A percentile compares a stretch with the other conserved stretches of the same genome.
These are phyloP conservation scores for Puccinia novopanici DNA, from an alignment of 1,284 basidiomycete genomes.

Conservation along the genomic window DNA sequence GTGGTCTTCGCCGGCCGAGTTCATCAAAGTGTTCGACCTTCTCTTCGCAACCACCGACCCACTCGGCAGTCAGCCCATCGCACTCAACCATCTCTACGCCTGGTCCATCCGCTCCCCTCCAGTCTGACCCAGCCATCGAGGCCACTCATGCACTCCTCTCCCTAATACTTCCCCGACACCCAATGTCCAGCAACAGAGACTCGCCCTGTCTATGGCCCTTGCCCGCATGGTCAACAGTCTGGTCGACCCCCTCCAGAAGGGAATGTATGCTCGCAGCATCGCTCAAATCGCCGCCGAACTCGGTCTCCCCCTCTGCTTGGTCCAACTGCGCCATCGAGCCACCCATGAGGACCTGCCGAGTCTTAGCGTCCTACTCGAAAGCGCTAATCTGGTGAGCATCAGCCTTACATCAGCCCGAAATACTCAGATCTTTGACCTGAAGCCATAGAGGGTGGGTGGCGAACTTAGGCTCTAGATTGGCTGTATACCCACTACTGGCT, in stretches of 20 bases:
- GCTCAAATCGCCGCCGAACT: constrained; percentile 82
- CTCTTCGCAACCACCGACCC: constrained; percentile 64
- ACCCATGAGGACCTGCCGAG: constrained; percentile 95
- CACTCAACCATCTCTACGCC: constrained; percentile 26
- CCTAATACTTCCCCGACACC: constrained; percentile 63
- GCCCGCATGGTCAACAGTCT: constrained; percentile 72
- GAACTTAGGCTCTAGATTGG: constrained; percentile 38
- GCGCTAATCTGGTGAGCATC: constrained; percentile 62
- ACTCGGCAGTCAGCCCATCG: background rate
- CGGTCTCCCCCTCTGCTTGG: constrained; percentile 81
- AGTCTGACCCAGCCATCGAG: constrained; percentile 73
- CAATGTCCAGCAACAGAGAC: constrained; percentile 51
- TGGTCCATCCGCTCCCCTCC: constrained; percentile 63
- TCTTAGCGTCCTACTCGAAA: constrained; percentile 75
- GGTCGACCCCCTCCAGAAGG: constrained; percentile 88
- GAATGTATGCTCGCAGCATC: constrained; percentile 79
- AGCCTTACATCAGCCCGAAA: background rate
- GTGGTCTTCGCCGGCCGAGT: constrained; percentile 73
- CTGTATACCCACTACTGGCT: constrained; percentile 36
- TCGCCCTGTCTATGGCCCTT: constrained; percentile 70
- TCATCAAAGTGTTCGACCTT: constrained; percentile 77
- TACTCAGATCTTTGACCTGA: background rate
- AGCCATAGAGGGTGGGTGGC: too few relatives aligned
- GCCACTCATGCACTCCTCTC: constrained; percentile 71
- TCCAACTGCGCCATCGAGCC: constrained; percentile 90